Percentiles rank a stretch among this genome's conserved stretches.
These are phyloP conservation scores for Lepiota brunneoincarnata DNA, from an alignment of 768 basidiomycete genomes.

Conservation along the genomic window DNA sequence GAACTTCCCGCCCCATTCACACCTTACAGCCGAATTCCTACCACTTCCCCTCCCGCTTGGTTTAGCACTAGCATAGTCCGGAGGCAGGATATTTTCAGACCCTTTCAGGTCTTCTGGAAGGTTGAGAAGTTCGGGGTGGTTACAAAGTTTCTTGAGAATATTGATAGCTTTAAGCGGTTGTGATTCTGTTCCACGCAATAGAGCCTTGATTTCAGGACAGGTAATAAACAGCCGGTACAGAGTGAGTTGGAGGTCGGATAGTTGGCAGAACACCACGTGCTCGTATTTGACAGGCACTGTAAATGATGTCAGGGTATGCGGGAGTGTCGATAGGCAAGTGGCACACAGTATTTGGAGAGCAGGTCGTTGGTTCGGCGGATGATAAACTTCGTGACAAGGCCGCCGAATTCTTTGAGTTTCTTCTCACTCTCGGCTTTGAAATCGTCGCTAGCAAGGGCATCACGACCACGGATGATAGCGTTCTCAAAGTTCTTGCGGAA, in stretches of 20 bases:
- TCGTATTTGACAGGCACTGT: slow-evolving; percentile 99
- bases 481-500: slow-evolving; percentile 97
- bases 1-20: slow-evolving; percentile 91
- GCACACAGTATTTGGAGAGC: slow-evolving; percentile 90
- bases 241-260: slow-evolving; percentile 79
- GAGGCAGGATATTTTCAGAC: slow-evolving; percentile 74
- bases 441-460: slow-evolving; percentile 78
- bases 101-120: slow-evolving; percentile 83
- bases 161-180: slow-evolving; percentile 97
- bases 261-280: slow-evolving; percentile 91
- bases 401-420: slow-evolving; percentile 89
- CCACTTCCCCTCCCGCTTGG: slow-evolving; percentile 40
- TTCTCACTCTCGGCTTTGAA: slow-evolving; percentile 81
- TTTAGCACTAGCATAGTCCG: slow-evolving; percentile 34
- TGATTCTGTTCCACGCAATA: slow-evolving; percentile 82
- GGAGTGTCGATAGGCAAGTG: neutral
- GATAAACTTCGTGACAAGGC: slow-evolving; percentile 89
- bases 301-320: slow-evolving; percentile 12
- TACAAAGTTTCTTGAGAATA: slow-evolving; percentile 92
- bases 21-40: slow-evolving; percentile 54
- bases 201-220: slow-evolving; percentile 88
- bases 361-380: slow-evolving; percentile 93
- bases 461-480: slow-evolving; percentile 85
- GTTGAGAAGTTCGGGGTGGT: slow-evolving; percentile 89
- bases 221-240: slow-evolving; percentile 89